Percentiles rank a stretch among this genome's conserved stretches.
phyloP scores from a whole-genome alignment of 2,329 filamentous ascomycete genomes.

The Botrytis deweyae region DNA sequence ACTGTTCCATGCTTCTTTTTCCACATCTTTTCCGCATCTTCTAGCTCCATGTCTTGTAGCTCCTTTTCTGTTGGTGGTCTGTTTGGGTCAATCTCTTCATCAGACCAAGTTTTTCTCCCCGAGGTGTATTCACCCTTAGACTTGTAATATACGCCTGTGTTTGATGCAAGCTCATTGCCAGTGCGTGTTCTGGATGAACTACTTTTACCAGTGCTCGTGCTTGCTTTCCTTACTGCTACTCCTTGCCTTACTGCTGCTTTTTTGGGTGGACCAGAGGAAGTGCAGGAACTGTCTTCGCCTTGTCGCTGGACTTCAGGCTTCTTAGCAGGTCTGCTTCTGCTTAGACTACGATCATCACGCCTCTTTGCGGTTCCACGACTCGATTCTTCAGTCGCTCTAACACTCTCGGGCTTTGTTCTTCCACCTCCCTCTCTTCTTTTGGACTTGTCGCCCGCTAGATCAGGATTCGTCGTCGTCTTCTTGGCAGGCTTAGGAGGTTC shows the following conservation, averaged over 20 bases:
- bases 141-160: background rate
- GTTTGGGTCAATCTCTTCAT: background rate
- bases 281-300: background rate
- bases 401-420: too few species aligned
- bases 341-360: background rate
- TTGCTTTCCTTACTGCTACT: background rate
- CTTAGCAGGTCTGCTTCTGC: background rate
- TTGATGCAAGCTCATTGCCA: background rate
- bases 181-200: background rate
- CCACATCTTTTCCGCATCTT: accelerated
- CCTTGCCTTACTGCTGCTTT: background rate
- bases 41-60: background rate
- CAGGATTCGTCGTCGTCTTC: background rate
- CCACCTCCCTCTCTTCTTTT: background rate
- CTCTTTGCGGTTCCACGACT: background rate
- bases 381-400: background rate
- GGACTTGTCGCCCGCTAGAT: background rate
- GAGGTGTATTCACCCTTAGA: background rate
- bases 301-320: background rate
- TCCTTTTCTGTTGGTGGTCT: too few species aligned
- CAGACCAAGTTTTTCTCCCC: background rate
- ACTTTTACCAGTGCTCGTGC: background rate
- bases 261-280: background rate
- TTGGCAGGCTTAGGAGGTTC: background rate
- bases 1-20: background rate